phyloP scores from a whole-genome alignment of 1,139 yeast species.

The Scheffersomyces segobiensis region DNA sequence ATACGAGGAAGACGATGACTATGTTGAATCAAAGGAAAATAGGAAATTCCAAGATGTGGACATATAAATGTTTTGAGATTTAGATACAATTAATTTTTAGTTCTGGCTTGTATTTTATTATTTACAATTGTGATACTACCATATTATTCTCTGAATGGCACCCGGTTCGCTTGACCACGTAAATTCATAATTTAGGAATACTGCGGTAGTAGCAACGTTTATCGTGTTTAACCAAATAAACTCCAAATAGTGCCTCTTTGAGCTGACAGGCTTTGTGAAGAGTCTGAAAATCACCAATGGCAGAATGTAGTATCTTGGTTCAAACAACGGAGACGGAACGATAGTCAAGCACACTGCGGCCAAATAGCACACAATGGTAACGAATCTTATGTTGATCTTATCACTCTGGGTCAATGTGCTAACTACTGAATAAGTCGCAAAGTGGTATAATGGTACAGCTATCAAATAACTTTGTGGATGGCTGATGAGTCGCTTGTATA shows the following conservation, averaged over 20 bases:
- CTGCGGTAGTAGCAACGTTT: conserved; percentile 49
- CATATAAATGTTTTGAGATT: neutral
- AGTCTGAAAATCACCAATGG: conserved; percentile 79
- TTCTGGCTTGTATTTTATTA: conserved; percentile 1
- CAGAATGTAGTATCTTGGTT: conserved; percentile 86
- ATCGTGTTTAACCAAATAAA: conserved; percentile 59
- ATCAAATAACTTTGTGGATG: conserved; percentile 40
- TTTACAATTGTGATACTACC: conserved; percentile 47
- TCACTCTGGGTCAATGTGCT: conserved; percentile 19
- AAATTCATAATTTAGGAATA: conserved; percentile 67
- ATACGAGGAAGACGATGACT: conserved; percentile 6
- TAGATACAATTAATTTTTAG: conserved; percentile 1
- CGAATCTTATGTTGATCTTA: conserved; percentile 22
- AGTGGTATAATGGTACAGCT: conserved; percentile 72
- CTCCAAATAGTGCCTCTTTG: conserved; percentile 50
- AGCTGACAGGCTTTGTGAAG: conserved; percentile 45
- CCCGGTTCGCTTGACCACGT: conserved; percentile 64
- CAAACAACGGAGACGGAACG: conserved; percentile 88
- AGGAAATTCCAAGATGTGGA: neutral
- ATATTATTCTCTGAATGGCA: conserved; percentile 74
- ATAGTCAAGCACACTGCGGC: conserved; percentile 60
- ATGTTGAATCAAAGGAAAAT: neutral
- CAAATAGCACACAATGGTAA: conserved; percentile 46
- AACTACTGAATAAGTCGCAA: conserved; percentile 53
- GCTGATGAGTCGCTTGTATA: conserved; percentile 64